Evolutionary conservation across 2,329 filamentous ascomycete genomes (phyloP).

Genomic region (Xylariaceae sp.): DNA sequence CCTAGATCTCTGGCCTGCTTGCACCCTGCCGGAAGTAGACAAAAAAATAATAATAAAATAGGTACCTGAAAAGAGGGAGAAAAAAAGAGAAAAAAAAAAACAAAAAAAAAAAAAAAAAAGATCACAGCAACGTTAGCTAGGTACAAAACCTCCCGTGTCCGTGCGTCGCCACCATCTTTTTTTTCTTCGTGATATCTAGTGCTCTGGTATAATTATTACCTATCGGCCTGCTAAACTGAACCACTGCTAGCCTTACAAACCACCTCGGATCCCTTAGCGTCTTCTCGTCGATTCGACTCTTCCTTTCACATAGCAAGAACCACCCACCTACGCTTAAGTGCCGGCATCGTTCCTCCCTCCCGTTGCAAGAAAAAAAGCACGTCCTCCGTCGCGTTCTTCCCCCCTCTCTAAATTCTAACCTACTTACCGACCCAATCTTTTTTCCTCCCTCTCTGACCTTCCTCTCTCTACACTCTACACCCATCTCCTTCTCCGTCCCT

Average conservation of each 20-base stretch:
- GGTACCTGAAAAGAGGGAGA: too few species aligned
- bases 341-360: slow-evolving; percentile 1
- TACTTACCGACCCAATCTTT: slow-evolving; percentile 5
- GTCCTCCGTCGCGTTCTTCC: background rate
- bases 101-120: background rate
- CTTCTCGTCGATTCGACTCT: background rate
- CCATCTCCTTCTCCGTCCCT: background rate
- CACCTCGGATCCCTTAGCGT: background rate
- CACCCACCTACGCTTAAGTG: background rate
- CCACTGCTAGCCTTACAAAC: background rate
- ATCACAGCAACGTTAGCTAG: background rate
- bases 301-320: background rate
- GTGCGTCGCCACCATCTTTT: slow-evolving; percentile 14
- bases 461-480: background rate
- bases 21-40: too few species aligned
- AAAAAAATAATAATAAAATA: too few species aligned
- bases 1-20: too few species aligned
- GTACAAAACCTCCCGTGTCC: background rate
- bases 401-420: background rate
- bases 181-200: slow-evolving; percentile 1
- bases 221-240: too few species aligned
- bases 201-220: background rate
- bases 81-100: background rate
- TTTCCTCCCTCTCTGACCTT: background rate
- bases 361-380: background rate